Evolutionary conservation across 352 stramenopile species (phyloP).

Genomic region (Pythium rhizo-oryzae): DNA sequence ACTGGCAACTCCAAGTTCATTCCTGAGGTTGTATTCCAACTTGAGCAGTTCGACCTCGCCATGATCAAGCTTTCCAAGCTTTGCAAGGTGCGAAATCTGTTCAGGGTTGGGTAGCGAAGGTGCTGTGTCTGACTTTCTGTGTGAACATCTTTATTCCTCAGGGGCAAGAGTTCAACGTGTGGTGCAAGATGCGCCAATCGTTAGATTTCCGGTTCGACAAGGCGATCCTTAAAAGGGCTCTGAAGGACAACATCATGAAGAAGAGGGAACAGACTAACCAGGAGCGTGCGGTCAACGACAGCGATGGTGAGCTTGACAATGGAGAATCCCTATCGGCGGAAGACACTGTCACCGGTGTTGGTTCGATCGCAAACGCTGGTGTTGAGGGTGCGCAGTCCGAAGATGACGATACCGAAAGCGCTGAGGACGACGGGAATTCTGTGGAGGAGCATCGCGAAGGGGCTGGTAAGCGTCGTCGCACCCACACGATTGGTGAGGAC

Average conservation of each 20-base stretch:
- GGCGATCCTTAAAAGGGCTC: conserved; percentile 31
- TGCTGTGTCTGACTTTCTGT: not conserved
- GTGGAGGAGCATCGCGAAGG: not conserved
- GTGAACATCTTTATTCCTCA: conserved; percentile 4
- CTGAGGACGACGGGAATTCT: conserved; percentile 18
- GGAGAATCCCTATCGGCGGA: conserved; percentile 20
- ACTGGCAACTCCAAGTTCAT: conserved; percentile 57
- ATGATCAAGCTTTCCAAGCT: conserved; percentile 72
- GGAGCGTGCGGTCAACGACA: not conserved
- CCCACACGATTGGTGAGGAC: not conserved
- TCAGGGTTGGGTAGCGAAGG: not conserved
- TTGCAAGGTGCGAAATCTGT: conserved; percentile 42
- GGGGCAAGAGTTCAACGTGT: conserved; percentile 49
- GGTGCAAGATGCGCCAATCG: conserved; percentile 51
- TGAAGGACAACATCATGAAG: conserved; percentile 14
- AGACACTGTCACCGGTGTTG: not conserved
- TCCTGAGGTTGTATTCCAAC: conserved; percentile 64
- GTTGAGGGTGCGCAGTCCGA: conserved; percentile 3
- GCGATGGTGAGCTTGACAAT: conserved; percentile 23
- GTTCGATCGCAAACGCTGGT: conserved; percentile 26
- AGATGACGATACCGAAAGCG: conserved; percentile 26
- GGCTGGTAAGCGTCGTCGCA: conserved; percentile 4
- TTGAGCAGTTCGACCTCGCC: conserved; percentile 69
- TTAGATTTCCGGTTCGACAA: conserved; percentile 61
- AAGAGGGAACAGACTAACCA: conserved; percentile 11